A percentile compares a stretch with the other conserved stretches of the same genome.
phyloP scores from a whole-genome alignment of 768 basidiomycete genomes.

The Mycena chlorophos region DNA sequence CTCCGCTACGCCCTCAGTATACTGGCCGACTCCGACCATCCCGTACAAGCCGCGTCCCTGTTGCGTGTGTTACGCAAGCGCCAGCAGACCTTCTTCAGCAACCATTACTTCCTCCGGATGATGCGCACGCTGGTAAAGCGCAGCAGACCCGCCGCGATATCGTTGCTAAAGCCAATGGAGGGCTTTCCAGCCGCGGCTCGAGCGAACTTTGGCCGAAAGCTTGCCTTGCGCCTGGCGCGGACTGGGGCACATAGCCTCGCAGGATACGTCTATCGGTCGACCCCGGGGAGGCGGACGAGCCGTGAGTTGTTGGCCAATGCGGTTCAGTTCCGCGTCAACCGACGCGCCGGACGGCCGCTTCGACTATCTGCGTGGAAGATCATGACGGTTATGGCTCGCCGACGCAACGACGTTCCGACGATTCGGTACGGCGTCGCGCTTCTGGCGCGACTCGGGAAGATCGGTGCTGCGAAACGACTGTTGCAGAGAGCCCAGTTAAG shows the following conservation, averaged over 20 bases:
- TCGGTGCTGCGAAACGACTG: constrained; percentile 45
- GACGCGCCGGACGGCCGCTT: constrained; percentile 14
- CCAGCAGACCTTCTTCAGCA: constrained; percentile 42
- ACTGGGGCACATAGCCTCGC: constrained; percentile 35
- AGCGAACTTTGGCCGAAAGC: constrained; percentile 33
- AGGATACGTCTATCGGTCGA: constrained; percentile 16
- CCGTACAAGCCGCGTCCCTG: constrained; percentile 37
- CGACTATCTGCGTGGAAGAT: constrained; percentile 23
- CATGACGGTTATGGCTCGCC: constrained; percentile 26
- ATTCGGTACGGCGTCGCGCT: constrained; percentile 38
- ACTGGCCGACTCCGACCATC: constrained; percentile 39
- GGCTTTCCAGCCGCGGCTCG: constrained; percentile 23
- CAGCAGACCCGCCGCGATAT: constrained; percentile 37
- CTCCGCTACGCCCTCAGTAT: constrained; percentile 47
- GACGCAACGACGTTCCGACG: constrained; percentile 26
- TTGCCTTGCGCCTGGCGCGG: constrained; percentile 31
- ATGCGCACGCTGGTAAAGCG: constrained; percentile 43
- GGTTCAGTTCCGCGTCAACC: constrained; percentile 26
- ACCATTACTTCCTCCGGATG: constrained; percentile 39
- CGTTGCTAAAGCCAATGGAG: constrained; percentile 28
- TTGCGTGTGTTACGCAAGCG: constrained; percentile 39
- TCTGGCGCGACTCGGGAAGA: constrained; percentile 43
- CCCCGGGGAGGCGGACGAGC: constrained; percentile 14
- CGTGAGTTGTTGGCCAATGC: constrained; percentile 28
- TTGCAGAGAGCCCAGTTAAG: constrained; percentile 31